Evolutionary conservation across 2,329 filamentous ascomycete genomes (phyloP), one percentile per base, ranked within the genome.

Genomic region (Botryosphaeria agaves): DNA sequence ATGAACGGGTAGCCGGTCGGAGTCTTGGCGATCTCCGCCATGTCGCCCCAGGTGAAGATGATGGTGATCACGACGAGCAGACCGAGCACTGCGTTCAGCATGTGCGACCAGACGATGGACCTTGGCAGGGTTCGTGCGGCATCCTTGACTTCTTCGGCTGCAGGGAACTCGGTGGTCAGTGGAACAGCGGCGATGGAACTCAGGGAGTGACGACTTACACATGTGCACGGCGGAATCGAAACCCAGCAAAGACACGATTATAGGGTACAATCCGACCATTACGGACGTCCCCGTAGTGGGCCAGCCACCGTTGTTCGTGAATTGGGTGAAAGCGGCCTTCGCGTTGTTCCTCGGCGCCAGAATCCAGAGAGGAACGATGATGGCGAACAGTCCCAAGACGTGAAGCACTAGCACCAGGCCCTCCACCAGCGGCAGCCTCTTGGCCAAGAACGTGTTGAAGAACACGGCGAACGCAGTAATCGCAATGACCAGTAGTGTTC

Each of bases 341-440:
- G 57, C 47, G 12, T 52, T 49, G 24, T 55, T 51, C 6, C 50
- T 48, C 1, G 57, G 53, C 0, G 56, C 54, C 32, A 61, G 46
- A 1, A 55, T 49, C 35, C 55, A 49, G 3, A 66, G 42, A 1
- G 59, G 52, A 15, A 66, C 58, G 7, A 69, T 43, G 32, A 66
- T 60, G 0, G 56, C 63, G 33, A 68, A 62, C 41, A 67, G 62
- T 3, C 64, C 64, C 9, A 61, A 41, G n/a, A 67, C 47, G 33
- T 69, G 64, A 3, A 68, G 40, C 16, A 64, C 51, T 5, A 66
- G 44, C 14, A 64, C 51, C 9, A 61, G 37, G 1, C 59, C 57
- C 41, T 71, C 66, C 26, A 66, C 47, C 9, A 54, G 45, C 2
- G 62, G 61, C 2, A 68, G 44, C 2, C 56, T 36, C 23, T 49